phyloP scores from a whole-genome alignment of 306 rosid genomes.

The Pyrus bretschneideri region DNA sequence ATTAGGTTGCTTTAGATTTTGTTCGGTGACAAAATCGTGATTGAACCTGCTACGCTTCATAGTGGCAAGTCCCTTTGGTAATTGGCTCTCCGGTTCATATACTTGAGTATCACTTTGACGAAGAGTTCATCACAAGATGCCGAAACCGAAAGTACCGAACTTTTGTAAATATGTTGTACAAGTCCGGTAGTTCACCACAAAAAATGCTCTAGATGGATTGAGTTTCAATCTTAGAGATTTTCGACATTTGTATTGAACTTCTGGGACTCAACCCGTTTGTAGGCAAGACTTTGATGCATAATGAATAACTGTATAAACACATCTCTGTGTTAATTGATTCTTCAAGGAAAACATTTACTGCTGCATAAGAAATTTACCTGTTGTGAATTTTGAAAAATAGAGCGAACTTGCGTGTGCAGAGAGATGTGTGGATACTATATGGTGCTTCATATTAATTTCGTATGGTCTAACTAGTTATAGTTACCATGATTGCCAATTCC shows the following conservation, averaged over 20 bases:
- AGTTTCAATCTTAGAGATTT: not conserved
- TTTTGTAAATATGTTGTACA: too few relatives aligned
- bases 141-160: not conserved
- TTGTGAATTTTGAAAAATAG: not conserved
- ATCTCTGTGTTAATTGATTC: not conserved
- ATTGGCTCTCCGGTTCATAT: not conserved
- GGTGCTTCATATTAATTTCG: not conserved
- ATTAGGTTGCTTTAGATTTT: not conserved
- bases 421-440: not conserved
- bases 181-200: not conserved
- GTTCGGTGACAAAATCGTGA: not conserved
- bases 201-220: not conserved
- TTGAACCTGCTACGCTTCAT: not conserved
- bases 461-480: constrained; percentile 2
- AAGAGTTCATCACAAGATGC: not conserved
- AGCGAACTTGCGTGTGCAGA: not conserved
- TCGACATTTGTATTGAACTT: not conserved
- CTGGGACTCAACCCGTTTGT: not conserved
- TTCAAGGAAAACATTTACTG: not conserved
- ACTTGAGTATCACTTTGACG: not conserved
- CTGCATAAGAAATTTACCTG: not conserved
- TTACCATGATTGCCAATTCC: constrained; percentile 21
- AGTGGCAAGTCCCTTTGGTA: not conserved
- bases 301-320: not conserved
- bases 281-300: not conserved